Base-by-base conservation (phyloP, 306 rosid genomes). In the Cicer cuneatum region DNA sequence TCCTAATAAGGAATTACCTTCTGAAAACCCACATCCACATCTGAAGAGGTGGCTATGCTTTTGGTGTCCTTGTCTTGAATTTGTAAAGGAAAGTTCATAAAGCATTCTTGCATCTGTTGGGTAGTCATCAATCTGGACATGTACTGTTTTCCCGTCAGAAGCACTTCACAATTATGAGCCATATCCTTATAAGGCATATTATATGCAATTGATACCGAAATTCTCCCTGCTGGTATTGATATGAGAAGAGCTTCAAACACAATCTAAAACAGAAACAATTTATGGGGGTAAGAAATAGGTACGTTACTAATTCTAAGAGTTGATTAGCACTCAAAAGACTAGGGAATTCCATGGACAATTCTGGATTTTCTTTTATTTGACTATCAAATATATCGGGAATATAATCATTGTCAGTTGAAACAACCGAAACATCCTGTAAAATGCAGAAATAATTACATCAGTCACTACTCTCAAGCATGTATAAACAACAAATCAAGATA, bases 261-360 rank as follows among this genome's bases (percentile, higher is more conserved):
- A 73, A 77, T 61, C 16, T 15, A 72, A 74, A 47, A 15, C 68
- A 7, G 11, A 75, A 77, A 74, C 69, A 37, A 68, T 66, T 72
- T 70, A 74, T 42, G 53, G 71, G 68, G 24, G 69, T 16, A 52
- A 24, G 76, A 59, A 83, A 79, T 29, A 74, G 83, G 70, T 51
- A 76, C 84, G 90, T 18, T 88, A 93, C 98, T 47, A 92, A 87
- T 82, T 93, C 97, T 77, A 93, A 72, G 69, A 93, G 89, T 85
- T 91, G 92, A 83, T 88, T 73, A 74, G 92, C 97, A 37, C 90
- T 83, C 87, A 89, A 82, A 75, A 89, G 79, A 72, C 7, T 51
- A 41, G 88, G 92, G 77, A 42, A 57, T 42, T 83, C 89, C 7
- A 39, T 4, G 12, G 86, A 77, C 74, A 84, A 70, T 16, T 75